Evolutionary conservation across 495 filamentous ascomycete genomes (phyloP).

Genomic region (Viridothelium virens): DNA sequence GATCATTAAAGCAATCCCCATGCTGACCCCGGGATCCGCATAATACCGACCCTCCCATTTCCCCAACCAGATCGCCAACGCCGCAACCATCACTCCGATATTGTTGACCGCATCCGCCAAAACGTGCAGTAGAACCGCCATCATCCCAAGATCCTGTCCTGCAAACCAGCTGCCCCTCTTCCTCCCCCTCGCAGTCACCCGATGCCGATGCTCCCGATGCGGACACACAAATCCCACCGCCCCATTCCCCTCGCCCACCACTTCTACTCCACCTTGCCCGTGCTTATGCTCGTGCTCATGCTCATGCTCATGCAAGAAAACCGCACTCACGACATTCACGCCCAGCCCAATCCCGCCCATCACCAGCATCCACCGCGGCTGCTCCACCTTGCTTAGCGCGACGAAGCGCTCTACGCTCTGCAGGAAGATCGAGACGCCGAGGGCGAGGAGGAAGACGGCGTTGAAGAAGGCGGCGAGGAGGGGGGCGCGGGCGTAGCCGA

Average conservation of each 20-base stretch:
- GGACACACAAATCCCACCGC: not conserved
- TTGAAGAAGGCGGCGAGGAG: conserved; percentile 32
- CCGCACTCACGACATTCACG: conserved; percentile 13
- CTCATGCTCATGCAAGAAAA: conserved; percentile 17
- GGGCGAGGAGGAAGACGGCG: conserved; percentile 28
- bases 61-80: conserved; percentile 40
- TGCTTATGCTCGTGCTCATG: conserved; percentile 22
- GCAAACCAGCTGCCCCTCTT: not conserved
- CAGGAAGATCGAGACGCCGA: conserved; percentile 26
- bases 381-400: not conserved
- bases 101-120: conserved; percentile 46
- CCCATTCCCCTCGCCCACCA: not conserved
- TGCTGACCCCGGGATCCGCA: conserved; percentile 43
- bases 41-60: conserved; percentile 40
- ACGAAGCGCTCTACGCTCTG: conserved; percentile 29
- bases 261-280: conserved; percentile 13
- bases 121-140: conserved; percentile 45
- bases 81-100: conserved; percentile 43
- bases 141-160: conserved; percentile 42
- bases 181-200: not conserved
- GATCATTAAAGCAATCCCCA: conserved; percentile 43
- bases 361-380: not conserved
- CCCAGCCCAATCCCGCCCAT: conserved; percentile 9
- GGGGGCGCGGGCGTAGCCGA: conserved; percentile 35
- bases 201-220: conserved; percentile 3